Evolutionary conservation across 345 rosid species (phyloP).

Genomic region (Xanthoceras sorbifolium): DNA sequence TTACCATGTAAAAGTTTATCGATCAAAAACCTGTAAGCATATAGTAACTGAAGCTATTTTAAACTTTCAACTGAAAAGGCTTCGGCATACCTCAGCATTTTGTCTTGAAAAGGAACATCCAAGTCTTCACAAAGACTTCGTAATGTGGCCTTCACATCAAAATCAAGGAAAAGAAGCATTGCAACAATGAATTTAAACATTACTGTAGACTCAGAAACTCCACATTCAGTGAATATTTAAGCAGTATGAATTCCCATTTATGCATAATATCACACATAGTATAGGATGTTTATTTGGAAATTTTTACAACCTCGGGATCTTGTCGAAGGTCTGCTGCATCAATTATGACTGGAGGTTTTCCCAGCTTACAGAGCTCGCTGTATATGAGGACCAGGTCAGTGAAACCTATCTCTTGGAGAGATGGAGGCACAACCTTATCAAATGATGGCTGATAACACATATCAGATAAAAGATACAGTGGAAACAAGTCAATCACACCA

Average conservation of each 20-base stretch:
- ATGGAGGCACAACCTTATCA: slow-evolving; percentile 63
- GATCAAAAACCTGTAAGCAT: not conserved
- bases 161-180: slow-evolving; percentile 5
- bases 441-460: slow-evolving; percentile 66
- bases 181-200: not conserved
- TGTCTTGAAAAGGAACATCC: slow-evolving; percentile 68
- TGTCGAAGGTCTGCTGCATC: slow-evolving; percentile 74
- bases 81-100: slow-evolving; percentile 72
- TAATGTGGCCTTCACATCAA: slow-evolving; percentile 56
- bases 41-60: not conserved
- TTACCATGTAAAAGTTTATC: not conserved
- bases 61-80: not conserved
- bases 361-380: slow-evolving; percentile 66
- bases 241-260: not conserved
- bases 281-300: not conserved
- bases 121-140: slow-evolving; percentile 77
- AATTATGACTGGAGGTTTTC: slow-evolving; percentile 64
- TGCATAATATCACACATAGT: not conserved
- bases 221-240: not conserved
- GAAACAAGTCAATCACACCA: not conserved
- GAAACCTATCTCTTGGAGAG: slow-evolving; percentile 76
- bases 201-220: not conserved
- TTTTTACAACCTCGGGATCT: slow-evolving; percentile 69
- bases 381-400: slow-evolving; percentile 69
- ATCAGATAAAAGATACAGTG: slow-evolving; percentile 17